Percentiles rank a stretch among this genome's conserved stretches.
Conservation (phyloP, 2,329 filamentous ascomycete species). For the Alternaria sp. region DNA sequence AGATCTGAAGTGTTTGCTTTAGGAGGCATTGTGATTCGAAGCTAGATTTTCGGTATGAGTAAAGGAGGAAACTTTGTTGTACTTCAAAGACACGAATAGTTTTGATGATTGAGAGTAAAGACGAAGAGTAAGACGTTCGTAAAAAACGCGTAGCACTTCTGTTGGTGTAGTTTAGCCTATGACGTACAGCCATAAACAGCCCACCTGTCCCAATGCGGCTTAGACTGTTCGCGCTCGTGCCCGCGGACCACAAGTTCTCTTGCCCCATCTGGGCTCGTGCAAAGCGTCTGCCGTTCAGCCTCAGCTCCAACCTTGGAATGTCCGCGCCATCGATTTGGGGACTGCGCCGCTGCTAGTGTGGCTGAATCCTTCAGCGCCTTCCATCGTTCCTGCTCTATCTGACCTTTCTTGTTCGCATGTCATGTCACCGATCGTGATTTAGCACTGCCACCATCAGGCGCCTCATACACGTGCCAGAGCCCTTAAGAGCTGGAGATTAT, state of each 20-base stretch:
- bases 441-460: not conserved
- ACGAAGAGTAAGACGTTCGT: not conserved
- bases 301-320: not conserved
- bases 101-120: not conserved
- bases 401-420: not conserved
- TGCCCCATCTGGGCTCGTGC: not conserved
- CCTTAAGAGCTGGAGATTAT: not conserved
- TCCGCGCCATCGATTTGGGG: not conserved
- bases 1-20: constrained; percentile 61
- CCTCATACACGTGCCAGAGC: not conserved
- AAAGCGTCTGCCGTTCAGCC: not conserved
- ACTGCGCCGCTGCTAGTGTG: not conserved
- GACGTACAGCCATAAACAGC: constrained; percentile 26
- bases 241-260: not conserved
- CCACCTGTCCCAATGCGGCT: constrained; percentile 11
- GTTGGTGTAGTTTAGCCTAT: constrained; percentile 13
- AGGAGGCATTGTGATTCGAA: constrained; percentile 12
- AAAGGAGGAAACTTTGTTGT: not conserved
- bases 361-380: not conserved
- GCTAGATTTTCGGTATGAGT: not conserved
- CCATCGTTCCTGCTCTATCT: not conserved
- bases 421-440: not conserved
- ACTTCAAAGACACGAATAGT: not conserved
- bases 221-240: constrained; percentile 3
- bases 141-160: constrained; percentile 8